phyloP scores from a whole-genome alignment of 1,284 basidiomycete genomes.

The Trametes versicolor region DNA sequence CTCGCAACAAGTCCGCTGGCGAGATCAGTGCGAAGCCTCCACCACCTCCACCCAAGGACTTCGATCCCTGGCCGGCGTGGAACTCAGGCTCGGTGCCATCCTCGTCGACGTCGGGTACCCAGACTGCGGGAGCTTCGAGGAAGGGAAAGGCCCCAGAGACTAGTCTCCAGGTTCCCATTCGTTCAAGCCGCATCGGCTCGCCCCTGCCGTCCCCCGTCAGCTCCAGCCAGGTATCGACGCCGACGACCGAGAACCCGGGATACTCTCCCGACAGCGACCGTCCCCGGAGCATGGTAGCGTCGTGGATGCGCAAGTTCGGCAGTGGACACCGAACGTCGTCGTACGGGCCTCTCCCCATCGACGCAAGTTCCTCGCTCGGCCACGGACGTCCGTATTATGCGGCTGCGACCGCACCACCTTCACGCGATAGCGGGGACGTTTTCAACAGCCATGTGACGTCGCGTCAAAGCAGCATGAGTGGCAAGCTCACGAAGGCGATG shows the following conservation, averaged over 20 bases:
- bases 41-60: constrained; percentile 20
- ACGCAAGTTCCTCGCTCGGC: constrained; percentile 29
- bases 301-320: constrained; percentile 34
- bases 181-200: constrained; percentile 31
- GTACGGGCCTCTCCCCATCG: constrained; percentile 29
- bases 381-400: constrained; percentile 23
- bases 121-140: constrained; percentile 32
- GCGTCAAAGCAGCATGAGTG: constrained; percentile 43
- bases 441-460: constrained; percentile 40
- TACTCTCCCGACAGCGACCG: constrained; percentile 39
- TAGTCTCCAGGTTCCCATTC: constrained; percentile 32
- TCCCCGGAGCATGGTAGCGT: constrained; percentile 38
- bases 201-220: constrained; percentile 36
- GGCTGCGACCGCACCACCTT: constrained; percentile 31
- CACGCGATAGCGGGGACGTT: constrained; percentile 47
- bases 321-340: constrained; percentile 29
- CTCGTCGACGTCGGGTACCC: constrained; percentile 13
- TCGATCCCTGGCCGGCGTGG: constrained; percentile 35
- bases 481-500: constrained; percentile 52
- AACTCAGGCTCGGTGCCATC: constrained; percentile 15
- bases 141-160: constrained; percentile 32
- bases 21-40: constrained; percentile 33
- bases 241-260: constrained; percentile 32
- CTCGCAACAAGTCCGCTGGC: constrained; percentile 40
- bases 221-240: constrained; percentile 33